Evolutionary conservation across 1,284 basidiomycete species (phyloP).

Genomic region (Schizopora paradoxa): DNA sequence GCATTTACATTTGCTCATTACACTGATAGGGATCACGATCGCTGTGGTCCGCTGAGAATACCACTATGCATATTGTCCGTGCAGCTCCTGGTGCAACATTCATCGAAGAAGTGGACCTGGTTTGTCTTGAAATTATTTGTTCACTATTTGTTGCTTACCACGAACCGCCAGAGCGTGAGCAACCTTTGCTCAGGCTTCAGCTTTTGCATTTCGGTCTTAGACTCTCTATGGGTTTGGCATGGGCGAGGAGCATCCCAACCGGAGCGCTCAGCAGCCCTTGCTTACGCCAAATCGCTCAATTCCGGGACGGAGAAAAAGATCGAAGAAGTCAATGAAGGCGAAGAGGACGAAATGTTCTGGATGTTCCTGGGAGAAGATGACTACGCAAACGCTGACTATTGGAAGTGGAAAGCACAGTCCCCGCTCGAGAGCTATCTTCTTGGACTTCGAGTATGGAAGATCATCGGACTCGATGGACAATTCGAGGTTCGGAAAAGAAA

Average conservation of each 20-base stretch:
- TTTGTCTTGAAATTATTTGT: conserved; percentile 30
- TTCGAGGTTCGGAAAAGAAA: conserved; percentile 32
- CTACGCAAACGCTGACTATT: conserved; percentile 73
- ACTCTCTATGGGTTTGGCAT: conserved; percentile 72
- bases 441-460: conserved; percentile 52
- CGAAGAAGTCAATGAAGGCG: conserved; percentile 58
- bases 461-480: conserved; percentile 36
- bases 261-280: conserved; percentile 55
- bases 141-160: conserved; percentile 10
- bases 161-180: conserved; percentile 43
- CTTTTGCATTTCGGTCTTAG: conserved; percentile 65
- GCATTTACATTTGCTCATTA: conserved; percentile 9
- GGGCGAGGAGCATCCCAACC: conserved; percentile 55
- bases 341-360: conserved; percentile 74
- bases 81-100: conserved; percentile 43
- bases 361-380: conserved; percentile 69
- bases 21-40: conserved; percentile 52
- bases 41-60: conserved; percentile 75
- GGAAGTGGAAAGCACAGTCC: conserved; percentile 56
- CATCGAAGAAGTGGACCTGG: conserved; percentile 72
- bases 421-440: conserved; percentile 19
- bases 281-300: conserved; percentile 51
- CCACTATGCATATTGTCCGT: conserved; percentile 70
- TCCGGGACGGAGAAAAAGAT: conserved; percentile 35
- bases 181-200: conserved; percentile 78